Evolutionary conservation across 495 filamentous ascomycete genomes (phyloP).

Genomic region (Pseudomonodictys pantanalensis): DNA sequence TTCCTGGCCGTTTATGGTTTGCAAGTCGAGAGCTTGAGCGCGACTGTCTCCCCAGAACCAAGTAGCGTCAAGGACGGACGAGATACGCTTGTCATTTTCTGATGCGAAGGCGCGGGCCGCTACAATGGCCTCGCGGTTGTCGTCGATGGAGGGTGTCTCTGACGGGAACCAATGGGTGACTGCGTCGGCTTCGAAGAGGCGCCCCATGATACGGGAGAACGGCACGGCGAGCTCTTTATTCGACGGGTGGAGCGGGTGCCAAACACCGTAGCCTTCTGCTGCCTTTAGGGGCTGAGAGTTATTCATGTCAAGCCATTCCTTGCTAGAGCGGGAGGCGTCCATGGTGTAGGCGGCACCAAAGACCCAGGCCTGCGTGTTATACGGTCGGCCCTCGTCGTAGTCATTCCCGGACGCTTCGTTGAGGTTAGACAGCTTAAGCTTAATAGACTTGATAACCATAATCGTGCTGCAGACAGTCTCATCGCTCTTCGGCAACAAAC

Average conservation of each 20-base stretch:
- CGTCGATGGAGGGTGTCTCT: conserved; percentile 11
- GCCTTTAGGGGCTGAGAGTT: conserved; percentile 31
- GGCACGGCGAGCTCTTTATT: conserved; percentile 46
- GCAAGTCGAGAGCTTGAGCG: conserved; percentile 53
- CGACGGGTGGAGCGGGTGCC: conserved; percentile 49
- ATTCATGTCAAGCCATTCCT: conserved; percentile 20
- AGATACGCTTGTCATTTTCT: conserved; percentile 48
- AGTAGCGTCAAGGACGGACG: conserved; percentile 34
- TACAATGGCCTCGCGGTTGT: conserved; percentile 39
- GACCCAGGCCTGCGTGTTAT: conserved; percentile 45
- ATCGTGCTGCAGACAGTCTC: conserved; percentile 45
- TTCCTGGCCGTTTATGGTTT: conserved; percentile 52
- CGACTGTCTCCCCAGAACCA: conserved; percentile 61
- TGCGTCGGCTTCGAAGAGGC: conserved; percentile 53
- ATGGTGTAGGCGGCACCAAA: conserved; percentile 52
- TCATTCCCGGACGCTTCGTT: conserved; percentile 48
- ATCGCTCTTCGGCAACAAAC: conserved; percentile 41
- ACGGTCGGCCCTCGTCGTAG: conserved; percentile 45
- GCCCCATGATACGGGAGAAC: conserved; percentile 52
- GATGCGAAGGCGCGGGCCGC: conserved; percentile 46
- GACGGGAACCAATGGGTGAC: conserved; percentile 45
- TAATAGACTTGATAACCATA: conserved; percentile 52
- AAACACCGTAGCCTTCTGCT: conserved; percentile 46
- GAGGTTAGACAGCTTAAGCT: conserved; percentile 45
- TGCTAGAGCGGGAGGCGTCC: conserved; percentile 34